Conservation (phyloP, 371 early-diverging fungal species). For the Fennellomyces sp. region DNA sequence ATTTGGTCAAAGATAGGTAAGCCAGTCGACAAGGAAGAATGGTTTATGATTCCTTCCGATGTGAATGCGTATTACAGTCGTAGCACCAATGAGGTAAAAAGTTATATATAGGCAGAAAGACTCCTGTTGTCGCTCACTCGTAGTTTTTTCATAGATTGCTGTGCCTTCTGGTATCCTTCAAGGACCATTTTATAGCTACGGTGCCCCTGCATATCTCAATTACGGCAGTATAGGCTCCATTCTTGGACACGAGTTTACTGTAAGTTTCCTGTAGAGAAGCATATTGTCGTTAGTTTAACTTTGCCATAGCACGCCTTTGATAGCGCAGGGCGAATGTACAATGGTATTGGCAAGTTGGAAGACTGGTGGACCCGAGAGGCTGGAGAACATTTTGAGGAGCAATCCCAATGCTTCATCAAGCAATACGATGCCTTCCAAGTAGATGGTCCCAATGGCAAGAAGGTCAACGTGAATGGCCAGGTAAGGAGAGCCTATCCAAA, state of each 20-base stretch:
- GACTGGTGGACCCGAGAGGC: conserved; percentile 74
- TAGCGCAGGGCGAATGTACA: conserved; percentile 56
- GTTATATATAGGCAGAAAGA: too few species aligned
- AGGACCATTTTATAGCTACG: conserved; percentile 43
- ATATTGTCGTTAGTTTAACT: not conserved
- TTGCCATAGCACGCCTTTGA: conserved; percentile 56
- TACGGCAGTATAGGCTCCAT: conserved; percentile 65
- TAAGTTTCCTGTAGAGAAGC: conserved; percentile 18
- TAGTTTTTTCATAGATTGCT: conserved; percentile 35
- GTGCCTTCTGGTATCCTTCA: conserved; percentile 68
- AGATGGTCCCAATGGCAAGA: conserved; percentile 22
- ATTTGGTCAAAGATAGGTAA: conserved; percentile 33
- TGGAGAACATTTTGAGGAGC: conserved; percentile 47
- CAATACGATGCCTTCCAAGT: conserved; percentile 60
- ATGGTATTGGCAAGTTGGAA: conserved; percentile 36
- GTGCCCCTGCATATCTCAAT: conserved; percentile 56
- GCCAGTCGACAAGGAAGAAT: conserved; percentile 46
- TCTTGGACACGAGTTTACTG: conserved; percentile 67
- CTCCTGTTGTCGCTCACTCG: too few species aligned
- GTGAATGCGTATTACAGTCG: conserved; percentile 67
- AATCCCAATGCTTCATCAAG: conserved; percentile 62
- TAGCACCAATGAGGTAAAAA: conserved; percentile 39
- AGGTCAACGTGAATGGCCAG: conserved; percentile 52
- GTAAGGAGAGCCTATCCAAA: conserved; percentile 36
- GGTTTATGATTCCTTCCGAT: conserved; percentile 62